Base-by-base conservation (phyloP, 2,329 filamentous ascomycete genomes). In the Nothophaeocryptopus gaeumannii region DNA sequence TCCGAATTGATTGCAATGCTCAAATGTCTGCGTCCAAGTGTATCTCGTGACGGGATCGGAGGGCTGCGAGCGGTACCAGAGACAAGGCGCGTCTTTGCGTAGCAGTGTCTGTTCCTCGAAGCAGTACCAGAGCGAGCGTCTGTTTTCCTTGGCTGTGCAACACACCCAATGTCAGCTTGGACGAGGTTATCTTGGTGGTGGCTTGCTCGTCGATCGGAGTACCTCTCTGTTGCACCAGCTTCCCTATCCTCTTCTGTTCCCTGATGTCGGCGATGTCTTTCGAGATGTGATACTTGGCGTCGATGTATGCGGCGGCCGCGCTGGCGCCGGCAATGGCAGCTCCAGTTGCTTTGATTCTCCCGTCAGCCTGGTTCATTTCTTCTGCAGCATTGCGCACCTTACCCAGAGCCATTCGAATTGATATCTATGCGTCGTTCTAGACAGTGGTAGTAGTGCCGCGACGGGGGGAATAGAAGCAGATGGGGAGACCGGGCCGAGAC, bases 221-320 rank as follows among this genome's bases (percentile, higher is more conserved):
- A 48, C 43, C 42, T 31, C 45, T 46, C 39, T 46, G 20, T 33
- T 51, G 47, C 8, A 29, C 41, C n/a, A 44, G 42, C 39, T 46
- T 46, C 12, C 26, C 31, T 31, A 54, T 37, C 35, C 37, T 31
- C 12, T 39, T 43, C 16, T 49, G 35, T 29, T 59, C 57, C 26
- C 47, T 51, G 8, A 58, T 51, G 20, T 30, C 45, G 8, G 42
- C 49, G n/a, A 93, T 62, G 68, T 95, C 89, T 65, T 88, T 84
- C 65, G 76, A 83, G 36, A 91, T 60, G 5, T 80, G 78, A 50
- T 77, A 78, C 65, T 80, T 83, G 32, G 86, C 89, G 64, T 93
- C 88, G 58, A 92, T 68, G 67, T 95, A 95, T 26, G 87, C 86
- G n/a, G 86, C 72, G 3, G 79, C 78, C 5, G 86, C 85, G 30